phyloP scores from a whole-genome alignment of 2,329 filamentous ascomycete species.

The Trichoderma hamatum region DNA sequence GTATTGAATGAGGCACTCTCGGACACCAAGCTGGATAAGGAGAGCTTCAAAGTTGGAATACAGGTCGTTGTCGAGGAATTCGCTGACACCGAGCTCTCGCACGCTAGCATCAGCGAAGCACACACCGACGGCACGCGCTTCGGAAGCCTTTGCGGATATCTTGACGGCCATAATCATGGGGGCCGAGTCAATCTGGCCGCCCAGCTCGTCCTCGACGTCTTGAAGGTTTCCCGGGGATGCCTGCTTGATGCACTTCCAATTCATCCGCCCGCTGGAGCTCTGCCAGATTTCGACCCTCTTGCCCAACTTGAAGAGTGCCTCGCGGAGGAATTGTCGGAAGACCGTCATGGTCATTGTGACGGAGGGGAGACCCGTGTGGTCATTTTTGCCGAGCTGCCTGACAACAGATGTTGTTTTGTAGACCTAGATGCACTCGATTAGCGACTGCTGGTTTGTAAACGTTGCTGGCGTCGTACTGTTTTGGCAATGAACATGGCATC shows the following conservation, averaged over 20 bases:
- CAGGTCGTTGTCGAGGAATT: slow-evolving; percentile 97
- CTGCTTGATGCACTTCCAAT: slow-evolving; percentile 90
- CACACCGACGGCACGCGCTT: slow-evolving; percentile 85
- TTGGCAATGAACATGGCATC: slow-evolving; percentile 83
- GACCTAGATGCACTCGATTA: slow-evolving; percentile 54
- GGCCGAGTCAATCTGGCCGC: slow-evolving; percentile 80
- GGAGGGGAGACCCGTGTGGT: slow-evolving; percentile 82
- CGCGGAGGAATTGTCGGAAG: slow-evolving; percentile 91
- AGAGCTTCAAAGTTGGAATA: slow-evolving; percentile 98
- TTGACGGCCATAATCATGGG: slow-evolving; percentile 97
- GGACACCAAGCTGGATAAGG: slow-evolving; percentile 93
- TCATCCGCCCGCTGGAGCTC: slow-evolving; percentile 73
- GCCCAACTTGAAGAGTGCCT: slow-evolving; percentile 87
- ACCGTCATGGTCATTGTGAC: slow-evolving; percentile 96
- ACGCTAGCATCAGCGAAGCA: slow-evolving; percentile 98
- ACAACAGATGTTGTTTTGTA: slow-evolving; percentile 98
- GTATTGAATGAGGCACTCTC: slow-evolving; percentile 84
- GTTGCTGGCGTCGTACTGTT: slow-evolving; percentile 54
- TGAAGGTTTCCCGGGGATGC: slow-evolving; percentile 96
- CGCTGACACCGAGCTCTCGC: slow-evolving; percentile 91
- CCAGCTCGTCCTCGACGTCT: slow-evolving; percentile 94
- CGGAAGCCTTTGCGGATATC: slow-evolving; percentile 81
- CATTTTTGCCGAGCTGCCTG: slow-evolving; percentile 81
- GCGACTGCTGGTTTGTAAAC: neutral
- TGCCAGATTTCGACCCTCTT: slow-evolving; percentile 92